These are phyloP conservation scores for Lichtheimia corymbifera DNA, from an alignment of 371 early-diverging fungal species.

Conservation along the genomic window DNA sequence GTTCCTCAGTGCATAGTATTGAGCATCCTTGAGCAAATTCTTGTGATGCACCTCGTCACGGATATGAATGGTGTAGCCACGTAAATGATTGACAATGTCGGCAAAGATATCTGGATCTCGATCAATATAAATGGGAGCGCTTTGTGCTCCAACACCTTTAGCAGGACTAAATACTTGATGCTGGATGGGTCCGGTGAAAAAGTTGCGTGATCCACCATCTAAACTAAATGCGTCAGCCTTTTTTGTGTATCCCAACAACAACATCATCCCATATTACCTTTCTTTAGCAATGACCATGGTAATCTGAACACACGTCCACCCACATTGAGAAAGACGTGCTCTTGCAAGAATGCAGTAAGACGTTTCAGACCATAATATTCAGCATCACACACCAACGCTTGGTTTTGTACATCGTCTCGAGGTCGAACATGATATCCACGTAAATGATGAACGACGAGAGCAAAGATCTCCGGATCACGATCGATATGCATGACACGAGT, in stretches of 20 bases:
- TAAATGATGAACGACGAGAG: constrained; percentile 58
- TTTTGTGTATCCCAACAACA: not conserved
- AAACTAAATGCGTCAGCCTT: not conserved
- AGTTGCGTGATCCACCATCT: constrained; percentile 38
- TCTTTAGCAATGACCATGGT: constrained; percentile 39
- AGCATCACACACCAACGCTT: constrained; percentile 54
- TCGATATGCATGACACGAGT: constrained; percentile 55
- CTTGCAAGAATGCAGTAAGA: constrained; percentile 42
- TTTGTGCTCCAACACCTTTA: constrained; percentile 19
- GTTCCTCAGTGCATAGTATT: constrained; percentile 58
- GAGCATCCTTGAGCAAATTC: constrained; percentile 62
- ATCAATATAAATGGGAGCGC: constrained; percentile 56
- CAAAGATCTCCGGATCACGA: constrained; percentile 59
- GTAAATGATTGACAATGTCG: constrained; percentile 60
- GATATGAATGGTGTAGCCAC: constrained; percentile 62
- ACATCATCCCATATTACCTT: constrained; percentile 20
- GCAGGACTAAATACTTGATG: constrained; percentile 24
- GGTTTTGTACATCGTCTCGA: constrained; percentile 47
- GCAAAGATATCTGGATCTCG: constrained; percentile 63
- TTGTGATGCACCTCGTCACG: constrained; percentile 62
- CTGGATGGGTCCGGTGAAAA: constrained; percentile 48
- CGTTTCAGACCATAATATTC: constrained; percentile 53
- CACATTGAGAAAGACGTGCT: constrained; percentile 48
- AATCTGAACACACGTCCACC: constrained; percentile 47
- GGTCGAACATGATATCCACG: constrained; percentile 62